phyloP scores from a whole-genome alignment of 1,284 basidiomycete genomes.

The Cutaneotrichosporon dermatis region DNA sequence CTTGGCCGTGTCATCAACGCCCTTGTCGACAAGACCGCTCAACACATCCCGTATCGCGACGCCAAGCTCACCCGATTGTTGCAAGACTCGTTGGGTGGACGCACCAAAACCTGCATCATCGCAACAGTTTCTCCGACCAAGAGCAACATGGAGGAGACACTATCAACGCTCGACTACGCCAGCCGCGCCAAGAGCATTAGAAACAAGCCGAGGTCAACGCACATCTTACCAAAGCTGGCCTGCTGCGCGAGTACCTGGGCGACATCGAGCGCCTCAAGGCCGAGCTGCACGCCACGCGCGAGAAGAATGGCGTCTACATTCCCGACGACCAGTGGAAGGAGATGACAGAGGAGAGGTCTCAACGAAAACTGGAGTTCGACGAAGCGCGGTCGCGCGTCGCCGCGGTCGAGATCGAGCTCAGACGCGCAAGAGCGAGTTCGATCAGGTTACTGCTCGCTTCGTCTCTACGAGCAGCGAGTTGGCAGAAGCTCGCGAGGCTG shows the following conservation, averaged over 20 bases:
- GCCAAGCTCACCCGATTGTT: conserved; percentile 91
- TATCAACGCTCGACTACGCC: conserved; percentile 97
- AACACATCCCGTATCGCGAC: conserved; percentile 85
- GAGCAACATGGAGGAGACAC: conserved; percentile 92
- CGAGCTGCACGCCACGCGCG: conserved; percentile 77
- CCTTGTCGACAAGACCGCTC: conserved; percentile 78
- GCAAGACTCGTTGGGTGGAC: conserved; percentile 96
- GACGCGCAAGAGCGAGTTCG: conserved; percentile 82
- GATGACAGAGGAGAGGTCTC: conserved; percentile 69
- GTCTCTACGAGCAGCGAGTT: conserved; percentile 71
- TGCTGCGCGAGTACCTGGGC: conserved; percentile 88
- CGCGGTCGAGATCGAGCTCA: conserved; percentile 74
- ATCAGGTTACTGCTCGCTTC: conserved; percentile 73
- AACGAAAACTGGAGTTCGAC: conserved; percentile 66
- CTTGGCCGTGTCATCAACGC: conserved; percentile 96
- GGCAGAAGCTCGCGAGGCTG: conserved; percentile 51
- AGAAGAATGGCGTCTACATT: conserved; percentile 92
- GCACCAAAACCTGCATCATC: conserved; percentile 97
- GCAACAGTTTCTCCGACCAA: conserved; percentile 90
- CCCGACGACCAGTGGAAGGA: conserved; percentile 83
- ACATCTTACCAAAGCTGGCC: conserved; percentile 83
- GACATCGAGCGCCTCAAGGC: conserved; percentile 92
- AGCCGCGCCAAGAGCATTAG: conserved; percentile 91
- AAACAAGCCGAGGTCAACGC: conserved; percentile 93
- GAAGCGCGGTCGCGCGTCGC: conserved; percentile 77